Conservation (phyloP, 345 rosid genomes). For the Geranium brycei region DNA sequence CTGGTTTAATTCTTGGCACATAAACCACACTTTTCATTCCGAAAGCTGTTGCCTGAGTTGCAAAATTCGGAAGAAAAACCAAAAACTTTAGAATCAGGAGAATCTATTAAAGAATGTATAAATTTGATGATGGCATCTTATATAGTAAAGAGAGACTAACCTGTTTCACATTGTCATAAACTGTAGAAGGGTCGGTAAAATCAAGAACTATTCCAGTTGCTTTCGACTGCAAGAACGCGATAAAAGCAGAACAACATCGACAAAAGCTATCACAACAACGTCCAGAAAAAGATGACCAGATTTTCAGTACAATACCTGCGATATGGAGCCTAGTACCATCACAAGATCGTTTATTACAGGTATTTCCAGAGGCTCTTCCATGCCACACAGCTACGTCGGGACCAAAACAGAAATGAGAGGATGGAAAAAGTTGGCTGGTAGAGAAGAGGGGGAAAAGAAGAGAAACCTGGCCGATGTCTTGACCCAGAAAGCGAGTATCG, state of each 20-base stretch:
- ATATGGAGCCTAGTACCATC: constrained; percentile 89
- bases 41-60: constrained; percentile 62
- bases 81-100: background rate
- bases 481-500: constrained; percentile 62
- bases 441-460: background rate
- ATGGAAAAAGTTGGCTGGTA: background rate
- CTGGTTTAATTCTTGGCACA: constrained; percentile 56
- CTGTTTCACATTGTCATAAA: constrained; percentile 93
- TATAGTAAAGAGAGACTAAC: constrained; percentile 13
- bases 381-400: constrained; percentile 47
- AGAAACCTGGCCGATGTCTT: constrained; percentile 71
- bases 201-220: constrained; percentile 73
- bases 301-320: constrained; percentile 43
- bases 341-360: constrained; percentile 72
- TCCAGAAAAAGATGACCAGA: background rate
- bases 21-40: constrained; percentile 75
- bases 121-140: background rate
- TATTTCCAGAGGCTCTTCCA: constrained; percentile 79
- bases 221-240: constrained; percentile 45
- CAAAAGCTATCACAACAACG: background rate
- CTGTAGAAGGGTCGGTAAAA: constrained; percentile 71
- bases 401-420: background rate
- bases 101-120: background rate
- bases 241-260: background rate
- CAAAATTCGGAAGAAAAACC: background rate